Conservation (phyloP, 2,329 filamentous ascomycete species). For the Fusarium camptoceras region DNA sequence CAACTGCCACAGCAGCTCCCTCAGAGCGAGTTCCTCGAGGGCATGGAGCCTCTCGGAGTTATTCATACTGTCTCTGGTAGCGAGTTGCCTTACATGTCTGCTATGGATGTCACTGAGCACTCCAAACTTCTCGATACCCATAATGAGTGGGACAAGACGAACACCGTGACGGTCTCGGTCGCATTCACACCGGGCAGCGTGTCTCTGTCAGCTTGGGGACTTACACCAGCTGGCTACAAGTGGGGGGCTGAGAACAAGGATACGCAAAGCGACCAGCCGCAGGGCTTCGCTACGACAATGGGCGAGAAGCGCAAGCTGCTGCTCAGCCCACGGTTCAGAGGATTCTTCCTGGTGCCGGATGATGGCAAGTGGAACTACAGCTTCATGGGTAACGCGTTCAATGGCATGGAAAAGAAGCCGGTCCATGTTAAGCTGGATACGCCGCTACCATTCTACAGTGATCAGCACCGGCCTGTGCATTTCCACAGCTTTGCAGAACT, state of each 20-base stretch:
- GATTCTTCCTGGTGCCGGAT: conserved; percentile 96
- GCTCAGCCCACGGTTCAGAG: conserved; percentile 91
- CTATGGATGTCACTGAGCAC: conserved; percentile 93
- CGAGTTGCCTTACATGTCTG: conserved; percentile 96
- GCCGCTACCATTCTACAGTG: conserved; percentile 89
- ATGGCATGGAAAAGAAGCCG: conserved; percentile 87
- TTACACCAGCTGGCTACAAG: conserved; percentile 92
- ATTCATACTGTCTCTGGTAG: conserved; percentile 97
- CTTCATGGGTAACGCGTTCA: conserved; percentile 94
- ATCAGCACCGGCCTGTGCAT: conserved; percentile 90
- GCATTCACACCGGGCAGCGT: conserved; percentile 97
- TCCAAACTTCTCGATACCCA: conserved; percentile 89
- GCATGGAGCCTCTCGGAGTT: conserved; percentile 89
- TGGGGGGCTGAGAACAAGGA: conserved; percentile 99
- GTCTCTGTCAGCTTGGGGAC: conserved; percentile 90
- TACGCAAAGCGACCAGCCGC: conserved; percentile 88
- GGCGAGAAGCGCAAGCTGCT: conserved; percentile 96
- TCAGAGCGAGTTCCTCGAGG: conserved; percentile 88
- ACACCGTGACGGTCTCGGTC: conserved; percentile 93
- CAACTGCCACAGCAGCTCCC: conserved; percentile 91
- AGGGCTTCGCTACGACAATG: conserved; percentile 91
- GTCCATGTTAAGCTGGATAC: conserved; percentile 95
- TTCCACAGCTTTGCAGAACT: conserved; percentile 98
- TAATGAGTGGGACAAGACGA: conserved; percentile 74
- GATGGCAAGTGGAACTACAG: conserved; percentile 95